phyloP scores from a whole-genome alignment of 2,329 filamentous ascomycete genomes.

The Zymoseptoria crescenta region DNA sequence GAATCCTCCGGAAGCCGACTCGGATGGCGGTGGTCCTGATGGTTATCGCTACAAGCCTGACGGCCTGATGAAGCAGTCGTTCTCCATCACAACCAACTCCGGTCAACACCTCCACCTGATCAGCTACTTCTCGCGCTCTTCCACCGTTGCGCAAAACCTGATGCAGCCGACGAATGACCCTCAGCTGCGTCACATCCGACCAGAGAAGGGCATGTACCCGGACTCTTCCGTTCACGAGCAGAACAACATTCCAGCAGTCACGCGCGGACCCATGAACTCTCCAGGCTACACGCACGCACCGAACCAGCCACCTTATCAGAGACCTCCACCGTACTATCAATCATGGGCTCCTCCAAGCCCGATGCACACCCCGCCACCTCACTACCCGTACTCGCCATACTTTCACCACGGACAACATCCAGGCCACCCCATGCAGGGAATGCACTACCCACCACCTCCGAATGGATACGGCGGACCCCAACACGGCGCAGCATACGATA shows the following conservation, averaged over 20 bases:
- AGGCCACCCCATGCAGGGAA: slow-evolving; percentile 20
- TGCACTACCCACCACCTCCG: slow-evolving; percentile 29
- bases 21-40: slow-evolving; percentile 66
- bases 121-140: slow-evolving; percentile 85
- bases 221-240: slow-evolving; percentile 88
- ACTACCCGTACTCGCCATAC: slow-evolving; percentile 29
- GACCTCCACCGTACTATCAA: slow-evolving; percentile 32
- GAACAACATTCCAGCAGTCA: slow-evolving; percentile 71
- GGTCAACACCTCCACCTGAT: slow-evolving; percentile 94
- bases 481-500: slow-evolving; percentile 29
- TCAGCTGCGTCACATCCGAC: slow-evolving; percentile 69
- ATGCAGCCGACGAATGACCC: slow-evolving; percentile 77
- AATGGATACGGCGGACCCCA: slow-evolving; percentile 19
- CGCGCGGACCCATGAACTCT: slow-evolving; percentile 60
- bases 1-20: slow-evolving; percentile 76
- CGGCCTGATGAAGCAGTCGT: slow-evolving; percentile 98
- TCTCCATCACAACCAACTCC: slow-evolving; percentile 90
- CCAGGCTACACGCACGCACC: slow-evolving; percentile 49
- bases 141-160: slow-evolving; percentile 63
- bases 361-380: slow-evolving; percentile 34
- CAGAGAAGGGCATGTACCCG: slow-evolving; percentile 91
- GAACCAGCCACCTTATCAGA: slow-evolving; percentile 37
- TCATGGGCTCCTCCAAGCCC: slow-evolving; percentile 38
- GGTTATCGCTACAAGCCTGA: slow-evolving; percentile 94
- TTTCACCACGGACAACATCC: slow-evolving; percentile 24